These are phyloP conservation scores for Penicillium angulare DNA, from an alignment of 495 filamentous ascomycete genomes.

Conservation along the genomic window DNA sequence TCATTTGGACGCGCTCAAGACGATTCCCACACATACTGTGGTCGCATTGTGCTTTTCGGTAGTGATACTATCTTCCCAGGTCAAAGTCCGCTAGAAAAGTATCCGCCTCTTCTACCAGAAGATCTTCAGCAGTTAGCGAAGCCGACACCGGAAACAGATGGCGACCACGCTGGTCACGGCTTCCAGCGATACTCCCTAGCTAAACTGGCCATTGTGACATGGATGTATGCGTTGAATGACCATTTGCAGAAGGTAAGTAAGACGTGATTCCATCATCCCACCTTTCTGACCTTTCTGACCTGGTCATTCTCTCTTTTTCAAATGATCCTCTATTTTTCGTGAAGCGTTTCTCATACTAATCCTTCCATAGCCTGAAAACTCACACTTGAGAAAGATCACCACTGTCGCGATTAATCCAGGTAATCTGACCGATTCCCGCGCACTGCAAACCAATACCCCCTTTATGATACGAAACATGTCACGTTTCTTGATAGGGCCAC, in stretches of 20 bases:
- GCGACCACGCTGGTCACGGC: constrained; percentile 9
- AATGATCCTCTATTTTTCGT: background rate
- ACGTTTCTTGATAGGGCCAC: background rate
- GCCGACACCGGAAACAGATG: constrained; percentile 2
- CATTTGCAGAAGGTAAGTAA: constrained; percentile 34
- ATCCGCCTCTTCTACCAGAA: constrained; percentile 7
- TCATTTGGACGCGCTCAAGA: constrained; percentile 41
- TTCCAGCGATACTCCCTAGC: constrained; percentile 37
- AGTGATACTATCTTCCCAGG: constrained; percentile 39
- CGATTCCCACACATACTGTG: constrained; percentile 1
- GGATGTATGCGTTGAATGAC: constrained; percentile 44
- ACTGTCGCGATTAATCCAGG: constrained; percentile 47
- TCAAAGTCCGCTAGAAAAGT: constrained; percentile 9
- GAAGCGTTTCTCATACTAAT: background rate
- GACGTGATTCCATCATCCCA: too few relatives aligned
- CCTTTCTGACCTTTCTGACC: too few relatives aligned
- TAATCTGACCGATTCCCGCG: constrained; percentile 44
- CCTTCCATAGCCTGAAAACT: constrained; percentile 16
- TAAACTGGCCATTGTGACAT: constrained; percentile 43
- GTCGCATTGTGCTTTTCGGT: constrained; percentile 42
- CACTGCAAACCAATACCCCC: constrained; percentile 3
- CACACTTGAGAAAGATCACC: constrained; percentile 38
- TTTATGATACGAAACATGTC: background rate
- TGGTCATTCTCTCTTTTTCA: too few relatives aligned
- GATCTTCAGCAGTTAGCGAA: constrained; percentile 14